A percentile compares a stretch with the other conserved stretches of the same genome.
Conservation (phyloP, 2,329 filamentous ascomycete species). For the Alternaria infectoria region DNA sequence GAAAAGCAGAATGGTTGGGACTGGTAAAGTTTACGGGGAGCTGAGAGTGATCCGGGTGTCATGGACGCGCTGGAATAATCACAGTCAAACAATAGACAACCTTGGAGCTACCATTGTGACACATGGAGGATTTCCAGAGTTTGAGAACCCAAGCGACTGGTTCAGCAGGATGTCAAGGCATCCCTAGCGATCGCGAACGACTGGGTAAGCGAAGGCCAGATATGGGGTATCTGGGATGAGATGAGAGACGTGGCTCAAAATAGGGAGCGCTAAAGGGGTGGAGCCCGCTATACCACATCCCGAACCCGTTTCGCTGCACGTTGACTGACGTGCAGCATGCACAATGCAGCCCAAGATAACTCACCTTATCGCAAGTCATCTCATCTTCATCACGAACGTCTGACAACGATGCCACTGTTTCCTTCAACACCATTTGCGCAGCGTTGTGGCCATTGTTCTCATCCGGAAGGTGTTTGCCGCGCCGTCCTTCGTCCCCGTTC, state of each 20-base stretch:
- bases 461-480: conserved; percentile 1
- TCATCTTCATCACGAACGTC: neutral
- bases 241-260: conserved; percentile 3
- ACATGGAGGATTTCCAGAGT: neutral
- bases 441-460: neutral
- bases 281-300: conserved; percentile 8
- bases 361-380: neutral
- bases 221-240: neutral
- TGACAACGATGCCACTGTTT: neutral
- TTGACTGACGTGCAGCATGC: conserved; percentile 12
- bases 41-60: neutral
- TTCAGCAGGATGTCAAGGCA: neutral
- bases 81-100: neutral
- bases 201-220: neutral
- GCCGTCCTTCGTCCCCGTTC: conserved; percentile 4
- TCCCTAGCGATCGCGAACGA: neutral
- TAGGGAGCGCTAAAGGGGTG: conserved; percentile 3
- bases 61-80: neutral
- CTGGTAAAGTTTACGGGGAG: neutral
- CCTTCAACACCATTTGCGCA: neutral
- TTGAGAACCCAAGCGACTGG: neutral
- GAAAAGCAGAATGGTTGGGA: conserved; percentile 3
- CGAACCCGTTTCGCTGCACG: conserved; percentile 9
- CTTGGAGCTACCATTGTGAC: neutral
- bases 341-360: conserved; percentile 2